Conservation (phyloP, 1,284 basidiomycete species). For the Sporisorium reilianum region DNA sequence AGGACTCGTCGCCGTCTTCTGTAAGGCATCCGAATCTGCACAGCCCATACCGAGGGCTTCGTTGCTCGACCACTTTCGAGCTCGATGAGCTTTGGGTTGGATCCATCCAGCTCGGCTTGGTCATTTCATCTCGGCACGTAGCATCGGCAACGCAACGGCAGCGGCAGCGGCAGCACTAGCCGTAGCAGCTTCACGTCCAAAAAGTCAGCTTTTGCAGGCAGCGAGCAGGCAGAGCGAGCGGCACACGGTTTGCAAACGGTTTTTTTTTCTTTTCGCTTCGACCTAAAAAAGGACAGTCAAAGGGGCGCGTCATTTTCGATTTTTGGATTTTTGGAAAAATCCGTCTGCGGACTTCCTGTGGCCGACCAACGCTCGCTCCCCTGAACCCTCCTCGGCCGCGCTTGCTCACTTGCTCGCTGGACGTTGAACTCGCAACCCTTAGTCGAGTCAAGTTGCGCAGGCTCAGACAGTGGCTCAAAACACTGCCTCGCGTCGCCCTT, state of each 20-base stretch:
- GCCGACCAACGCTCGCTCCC: not conserved
- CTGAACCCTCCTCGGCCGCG: not conserved
- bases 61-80: not conserved
- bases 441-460: slow-evolving; percentile 26
- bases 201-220: not conserved
- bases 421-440: slow-evolving; percentile 17
- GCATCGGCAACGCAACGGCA: slow-evolving; percentile 7
- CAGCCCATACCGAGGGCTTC: too few relatives aligned
- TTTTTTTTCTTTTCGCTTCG: not conserved
- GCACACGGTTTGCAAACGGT: too few relatives aligned
- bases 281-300: not conserved
- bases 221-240: too few relatives aligned
- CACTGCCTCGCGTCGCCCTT: not conserved
- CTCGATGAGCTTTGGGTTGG: not conserved
- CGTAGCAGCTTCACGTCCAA: too few relatives aligned
- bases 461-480: slow-evolving; percentile 2
- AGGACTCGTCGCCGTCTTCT: not conserved
- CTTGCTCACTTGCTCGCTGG: not conserved
- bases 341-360: not conserved
- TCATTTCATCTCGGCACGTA: slow-evolving; percentile 5
- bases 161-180: not conserved
- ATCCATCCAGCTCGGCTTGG: slow-evolving; percentile 2
- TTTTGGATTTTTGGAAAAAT: not conserved
- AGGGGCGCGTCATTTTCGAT: slow-evolving; percentile 5
- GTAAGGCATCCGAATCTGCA: not conserved